Evolutionary conservation across 352 stramenopile species (phyloP).

Genomic region (Globisporangium perplexum): DNA sequence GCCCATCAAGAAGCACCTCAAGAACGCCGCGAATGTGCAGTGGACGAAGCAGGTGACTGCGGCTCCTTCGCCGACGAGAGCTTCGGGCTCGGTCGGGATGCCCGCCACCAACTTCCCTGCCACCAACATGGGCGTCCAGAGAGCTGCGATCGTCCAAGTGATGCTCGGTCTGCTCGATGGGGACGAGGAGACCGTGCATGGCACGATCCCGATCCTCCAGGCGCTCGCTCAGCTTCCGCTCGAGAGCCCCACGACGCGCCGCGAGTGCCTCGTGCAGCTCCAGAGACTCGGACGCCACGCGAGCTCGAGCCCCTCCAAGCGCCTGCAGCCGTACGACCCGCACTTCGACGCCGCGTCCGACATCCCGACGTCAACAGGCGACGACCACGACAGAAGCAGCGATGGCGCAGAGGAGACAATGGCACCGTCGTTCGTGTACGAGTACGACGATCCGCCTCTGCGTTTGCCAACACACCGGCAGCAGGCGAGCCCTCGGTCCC

Average conservation of each 20-base stretch:
- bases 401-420: neutral
- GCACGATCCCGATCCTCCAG: constrained; percentile 47
- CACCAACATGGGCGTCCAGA: constrained; percentile 8
- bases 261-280: constrained; percentile 35
- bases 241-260: constrained; percentile 27
- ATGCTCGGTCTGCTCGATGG: constrained; percentile 54
- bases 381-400: neutral
- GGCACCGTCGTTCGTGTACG: constrained; percentile 14
- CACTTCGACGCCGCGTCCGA: constrained; percentile 12
- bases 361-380: constrained; percentile 9
- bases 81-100: neutral
- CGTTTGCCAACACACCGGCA: constrained; percentile 3
- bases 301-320: constrained; percentile 2
- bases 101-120: neutral
- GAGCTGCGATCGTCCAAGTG: constrained; percentile 46
- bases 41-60: neutral
- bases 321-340: neutral
- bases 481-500: neutral
- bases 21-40: constrained; percentile 15
- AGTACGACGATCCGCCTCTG: constrained; percentile 5
- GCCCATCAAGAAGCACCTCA: constrained; percentile 54
- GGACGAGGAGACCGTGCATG: constrained; percentile 36
- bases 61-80: neutral
- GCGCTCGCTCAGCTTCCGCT: constrained; percentile 34
- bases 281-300: constrained; percentile 17